A percentile compares a stretch with the other conserved stretches of the same genome.
These are phyloP conservation scores for Candida tunisiensis DNA, from an alignment of 1,139 yeast species.

Conservation along the genomic window DNA sequence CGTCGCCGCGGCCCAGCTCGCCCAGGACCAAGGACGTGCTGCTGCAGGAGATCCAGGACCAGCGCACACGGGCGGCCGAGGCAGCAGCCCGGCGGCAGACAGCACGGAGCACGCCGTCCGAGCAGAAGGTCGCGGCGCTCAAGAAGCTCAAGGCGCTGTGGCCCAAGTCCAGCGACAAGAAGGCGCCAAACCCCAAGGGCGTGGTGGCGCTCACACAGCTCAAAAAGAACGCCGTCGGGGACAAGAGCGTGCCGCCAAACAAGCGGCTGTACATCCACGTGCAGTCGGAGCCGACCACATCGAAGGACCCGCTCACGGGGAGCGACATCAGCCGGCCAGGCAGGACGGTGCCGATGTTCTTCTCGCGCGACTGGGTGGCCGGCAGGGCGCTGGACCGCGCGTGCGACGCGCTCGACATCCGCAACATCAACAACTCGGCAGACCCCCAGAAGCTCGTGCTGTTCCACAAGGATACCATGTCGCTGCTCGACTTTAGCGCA, in stretches of 20 bases:
- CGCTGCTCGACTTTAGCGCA: too few relatives aligned
- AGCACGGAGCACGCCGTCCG: background rate
- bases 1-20: background rate
- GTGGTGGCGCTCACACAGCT: conserved; percentile 1
- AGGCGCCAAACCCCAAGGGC: conserved; percentile 1
- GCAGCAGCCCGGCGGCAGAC: too few relatives aligned
- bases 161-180: conserved; percentile 2
- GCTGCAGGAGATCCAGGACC: too few relatives aligned
- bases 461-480: too few relatives aligned
- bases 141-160: conserved; percentile 4
- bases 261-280: conserved; percentile 55
- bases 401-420: background rate
- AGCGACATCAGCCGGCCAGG: conserved; percentile 13
- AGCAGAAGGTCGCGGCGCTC: conserved; percentile 3
- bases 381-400: background rate
- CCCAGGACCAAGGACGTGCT: too few relatives aligned
- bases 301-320: conserved; percentile 26
- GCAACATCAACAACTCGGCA: too few relatives aligned
- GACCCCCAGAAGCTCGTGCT: too few relatives aligned
- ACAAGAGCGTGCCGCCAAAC: conserved; percentile 30
- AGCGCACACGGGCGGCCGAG: too few relatives aligned
- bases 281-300: conserved; percentile 13
- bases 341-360: conserved; percentile 27
- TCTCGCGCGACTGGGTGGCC: conserved; percentile 8
- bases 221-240: conserved; percentile 42